Conservation (phyloP, 805 yeast species). For the Clavispora asparagi region DNA sequence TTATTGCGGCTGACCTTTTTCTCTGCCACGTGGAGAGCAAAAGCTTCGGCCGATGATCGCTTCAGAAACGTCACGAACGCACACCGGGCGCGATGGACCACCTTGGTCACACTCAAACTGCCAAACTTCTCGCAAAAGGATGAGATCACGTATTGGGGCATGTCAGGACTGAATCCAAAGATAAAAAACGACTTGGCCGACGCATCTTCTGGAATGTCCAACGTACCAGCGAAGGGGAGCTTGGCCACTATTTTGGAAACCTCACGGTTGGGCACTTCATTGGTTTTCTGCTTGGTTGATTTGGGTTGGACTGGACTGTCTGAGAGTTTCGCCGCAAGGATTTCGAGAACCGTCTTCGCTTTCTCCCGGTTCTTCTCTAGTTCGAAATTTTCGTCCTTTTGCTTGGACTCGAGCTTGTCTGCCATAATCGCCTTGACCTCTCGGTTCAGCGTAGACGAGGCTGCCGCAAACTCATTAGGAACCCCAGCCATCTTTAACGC, state of each 20-base stretch:
- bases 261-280: conserved; percentile 37
- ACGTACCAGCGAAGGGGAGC: conserved; percentile 66
- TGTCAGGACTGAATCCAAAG: conserved; percentile 64
- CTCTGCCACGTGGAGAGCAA: conserved; percentile 18
- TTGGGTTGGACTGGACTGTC: neutral
- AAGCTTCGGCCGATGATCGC: conserved; percentile 46
- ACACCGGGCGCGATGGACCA: conserved; percentile 55
- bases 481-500: conserved; percentile 67
- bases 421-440: conserved; percentile 39
- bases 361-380: conserved; percentile 9
- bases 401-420: conserved; percentile 49
- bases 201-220: conserved; percentile 31
- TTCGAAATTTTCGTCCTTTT: conserved; percentile 10
- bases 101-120: conserved; percentile 40
- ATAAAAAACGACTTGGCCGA: conserved; percentile 59
- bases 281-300: conserved; percentile 16
- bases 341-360: conserved; percentile 49
- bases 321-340: conserved; percentile 36
- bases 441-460: conserved; percentile 17
- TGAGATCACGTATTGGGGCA: conserved; percentile 59
- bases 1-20: conserved; percentile 24
- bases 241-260: conserved; percentile 42
- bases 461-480: conserved; percentile 19
- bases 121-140: conserved; percentile 46
- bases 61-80: conserved; percentile 57